Evolutionary conservation across 192 early-diverging fungal genomes (phyloP).

Genomic region (Linderina pennispora): DNA sequence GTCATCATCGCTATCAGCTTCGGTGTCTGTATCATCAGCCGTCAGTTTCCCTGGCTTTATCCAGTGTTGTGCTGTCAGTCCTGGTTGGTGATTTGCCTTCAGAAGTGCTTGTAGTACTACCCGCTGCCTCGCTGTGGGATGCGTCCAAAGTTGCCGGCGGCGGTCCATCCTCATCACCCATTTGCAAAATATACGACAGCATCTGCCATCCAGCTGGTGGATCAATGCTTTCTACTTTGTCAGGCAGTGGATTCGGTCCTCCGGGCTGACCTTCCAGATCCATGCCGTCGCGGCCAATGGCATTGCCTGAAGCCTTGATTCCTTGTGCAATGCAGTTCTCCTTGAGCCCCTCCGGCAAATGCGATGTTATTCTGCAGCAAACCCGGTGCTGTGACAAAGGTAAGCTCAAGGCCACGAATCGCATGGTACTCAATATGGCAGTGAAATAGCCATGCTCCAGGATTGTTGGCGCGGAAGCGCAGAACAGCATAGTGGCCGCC

Average conservation of each 20-base stretch:
- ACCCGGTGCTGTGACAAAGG: conserved; percentile 66
- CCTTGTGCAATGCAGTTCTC: conserved; percentile 61
- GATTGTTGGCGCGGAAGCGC: conserved; percentile 75
- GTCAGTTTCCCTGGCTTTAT: too few species aligned
- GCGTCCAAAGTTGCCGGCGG: too few species aligned
- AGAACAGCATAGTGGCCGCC: conserved; percentile 60
- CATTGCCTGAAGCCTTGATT: conserved; percentile 59
- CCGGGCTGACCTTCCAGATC: conserved; percentile 47
- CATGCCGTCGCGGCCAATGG: conserved; percentile 56
- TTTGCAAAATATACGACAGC: conserved; percentile 34
- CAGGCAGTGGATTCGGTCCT: conserved; percentile 18
- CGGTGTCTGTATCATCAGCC: too few species aligned
- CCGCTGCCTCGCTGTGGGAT: too few species aligned
- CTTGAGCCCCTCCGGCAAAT: conserved; percentile 48
- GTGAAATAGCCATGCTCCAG: conserved; percentile 80
- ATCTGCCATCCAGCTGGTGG: conserved; percentile 33
- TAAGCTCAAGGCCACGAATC: conserved; percentile 62
- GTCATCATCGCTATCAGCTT: too few species aligned
- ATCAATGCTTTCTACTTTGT: conserved; percentile 28
- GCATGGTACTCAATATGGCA: conserved; percentile 69
- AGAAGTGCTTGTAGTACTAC: too few species aligned
- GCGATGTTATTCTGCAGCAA: conserved; percentile 47
- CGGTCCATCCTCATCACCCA: background rate
- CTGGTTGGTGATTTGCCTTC: too few species aligned
- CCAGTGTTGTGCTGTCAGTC: too few species aligned